Evolutionary conservation across 129 eudicot genomes (phyloP), one percentile per base, ranked within the genome.

Genomic region (Flaveria linearis): DNA sequence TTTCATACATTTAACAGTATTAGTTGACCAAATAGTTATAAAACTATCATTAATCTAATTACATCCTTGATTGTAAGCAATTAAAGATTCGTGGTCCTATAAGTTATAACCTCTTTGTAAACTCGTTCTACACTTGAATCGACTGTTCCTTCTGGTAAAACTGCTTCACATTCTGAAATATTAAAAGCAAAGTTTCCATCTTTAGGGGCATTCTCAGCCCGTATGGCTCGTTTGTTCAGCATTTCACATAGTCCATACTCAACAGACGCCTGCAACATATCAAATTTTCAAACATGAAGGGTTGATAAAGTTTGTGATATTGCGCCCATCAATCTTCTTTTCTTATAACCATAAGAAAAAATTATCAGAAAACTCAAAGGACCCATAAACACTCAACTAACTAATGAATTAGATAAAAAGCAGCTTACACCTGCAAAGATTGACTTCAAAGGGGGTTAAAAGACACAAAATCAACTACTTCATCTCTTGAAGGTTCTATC

Each of bases 231-330:
- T 9, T 64, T 74, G 69, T 87, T 94, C 82, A 94, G 52, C 99
- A 91, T 91, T 81, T 94, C 99, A 76, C 91, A 94, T 73, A 94
- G 84, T 62, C 99, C 99, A 82, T 83, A 94, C 74, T 94, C 99
- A 14, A 94, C 84, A n/a, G 97, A 87, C 47, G 84, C 97, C 99
- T 94, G 88, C 55, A 57, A 73, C 9, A 33, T 8, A 33, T 47
- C 68, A 23, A 77, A 43, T 25, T 58, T 43, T 60, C 74, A 72
- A 30, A 55, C 53, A 50, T 30, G n/a, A 78, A 43, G 57, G 51
- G 28, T 39, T 39, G 8, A 65, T 39, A 3, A 39, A 62, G 2
- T 36, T 64, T 30, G 9, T 6, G 5, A 30, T 28, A 3, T 64
- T 16, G 47, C 33, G 67, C 42, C 9, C 67, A 23, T 20, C 2